Evolutionary conservation across 257 asterid species (phyloP), one percentile per base, ranked within the genome.

Genomic region (Solanum acaule): DNA sequence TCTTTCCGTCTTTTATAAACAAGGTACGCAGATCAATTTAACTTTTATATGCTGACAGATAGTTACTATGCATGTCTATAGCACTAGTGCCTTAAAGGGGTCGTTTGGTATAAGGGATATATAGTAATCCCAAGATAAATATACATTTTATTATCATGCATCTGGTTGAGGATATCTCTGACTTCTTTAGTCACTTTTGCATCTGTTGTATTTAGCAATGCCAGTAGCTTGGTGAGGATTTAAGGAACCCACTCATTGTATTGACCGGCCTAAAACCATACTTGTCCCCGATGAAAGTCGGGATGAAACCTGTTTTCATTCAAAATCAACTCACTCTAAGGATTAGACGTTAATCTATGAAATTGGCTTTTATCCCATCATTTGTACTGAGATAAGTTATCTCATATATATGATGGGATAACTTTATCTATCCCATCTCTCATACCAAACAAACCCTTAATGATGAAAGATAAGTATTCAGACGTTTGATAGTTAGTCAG

Each of bases 1-100:
- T 23, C 95, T 96, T 8, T 96, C 99, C 1, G 97, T 96, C 8
- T 96, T 96, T 88, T 95, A 92, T 75, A 96, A 95, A 76, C 92
- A 96, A 92, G 99, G 98, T 95, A 35, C 13, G 42, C 33, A 31
- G 20, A 71, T 33, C 8, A 71, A 0, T 71, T 71, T 70, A 15
- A 71, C 40, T 70, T 7, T 8, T 71, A 33, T 31, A 8, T 0
- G 5, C 6, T 14, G 1, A 25, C 15, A 5, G 3, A 67, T 67
- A 67, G 3, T 67, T 67, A 10, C 1, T 72, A 23, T 33, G 79
- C n/a, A 71, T 10, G 8, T 71, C 22, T 71, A 71, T 33, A 31
- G n/a, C 77, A 70, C n/a, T 31, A 31, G 77, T 2, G 6, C 40
- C 23, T 8, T 71, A 10, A n/a, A 6, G 71, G 71, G 71, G 4